Base-by-base conservation (phyloP, 192 early-diverging fungal species). In the Allomyces macrogynus region DNA sequence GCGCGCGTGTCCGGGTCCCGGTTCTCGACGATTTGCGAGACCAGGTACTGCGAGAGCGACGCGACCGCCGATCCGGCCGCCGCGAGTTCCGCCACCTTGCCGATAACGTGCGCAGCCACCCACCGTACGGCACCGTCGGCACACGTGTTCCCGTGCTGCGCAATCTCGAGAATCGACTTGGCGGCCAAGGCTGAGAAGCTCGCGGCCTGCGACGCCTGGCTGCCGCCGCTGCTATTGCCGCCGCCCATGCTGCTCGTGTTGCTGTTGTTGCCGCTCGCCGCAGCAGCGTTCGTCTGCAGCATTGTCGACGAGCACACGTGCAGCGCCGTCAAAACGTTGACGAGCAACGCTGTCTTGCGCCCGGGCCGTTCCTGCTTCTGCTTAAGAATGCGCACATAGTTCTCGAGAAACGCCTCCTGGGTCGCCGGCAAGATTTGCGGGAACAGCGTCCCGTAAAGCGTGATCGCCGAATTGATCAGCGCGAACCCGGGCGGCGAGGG, bases 1-100 rank as follows among this genome's bases (percentile, higher is more conserved):
- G 93, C 91, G 3, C 96, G 85, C 3, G 87, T 84, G 78, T 96
- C 93, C 4, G 91, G 94, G 64, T 97, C 93, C 10, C 94, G 80
- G 62, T 89, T 89, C 22, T 87, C 86, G 24, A 97, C 90, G 1
- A 95, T 88, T 73, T 87, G 80, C 49, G 12, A n/a, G 16, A 57
- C 49, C 16, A 57, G 20, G 20, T 20, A 57, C 49, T 57, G 49
- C 49, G 12, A n/a, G 49, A 57, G 12, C 49, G 49, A 57, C 49
- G 49, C 49, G 16, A 57, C 12, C 9, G 49, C 49, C 49, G 49
- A 14, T 3, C 20, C 20, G 3, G 16, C 49, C 16, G 49, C 49
- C 3, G 49, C 49, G 16, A 57, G 20, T 3, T 57, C 49, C 1
- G 49, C 49, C 3, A 57, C 49, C 20, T 57, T 57, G 20, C 49